phyloP scores from a whole-genome alignment of 2,329 filamentous ascomycete species.

The Rasamsonia emersonii region DNA sequence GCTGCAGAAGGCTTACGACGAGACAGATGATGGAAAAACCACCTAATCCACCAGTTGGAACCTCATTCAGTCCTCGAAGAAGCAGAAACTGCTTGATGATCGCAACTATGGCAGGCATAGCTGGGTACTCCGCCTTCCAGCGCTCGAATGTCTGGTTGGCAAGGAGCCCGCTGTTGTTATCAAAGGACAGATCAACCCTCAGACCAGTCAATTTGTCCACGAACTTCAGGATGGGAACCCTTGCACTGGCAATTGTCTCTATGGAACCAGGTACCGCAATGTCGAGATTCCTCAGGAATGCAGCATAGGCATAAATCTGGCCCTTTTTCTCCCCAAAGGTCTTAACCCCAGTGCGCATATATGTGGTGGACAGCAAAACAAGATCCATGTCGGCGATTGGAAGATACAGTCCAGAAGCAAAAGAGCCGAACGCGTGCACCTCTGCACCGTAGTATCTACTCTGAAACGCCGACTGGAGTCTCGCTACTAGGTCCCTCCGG shows the following conservation, averaged over 20 bases:
- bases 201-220: constrained; percentile 68
- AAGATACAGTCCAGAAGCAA: constrained; percentile 71
- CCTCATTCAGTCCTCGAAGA: constrained; percentile 86
- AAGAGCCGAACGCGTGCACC: constrained; percentile 81
- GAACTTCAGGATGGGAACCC: constrained; percentile 89
- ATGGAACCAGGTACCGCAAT: constrained; percentile 53
- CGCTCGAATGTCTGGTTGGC: constrained; percentile 71
- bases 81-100: constrained; percentile 86
- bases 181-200: constrained; percentile 88
- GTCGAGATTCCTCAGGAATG: constrained; percentile 47
- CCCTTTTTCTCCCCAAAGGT: constrained; percentile 44
- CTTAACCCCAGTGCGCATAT: constrained; percentile 45
- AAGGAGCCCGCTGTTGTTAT: constrained; percentile 72
- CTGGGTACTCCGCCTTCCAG: constrained; percentile 74
- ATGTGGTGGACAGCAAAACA: constrained; percentile 61
- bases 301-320: constrained; percentile 54
- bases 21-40: constrained; percentile 93
- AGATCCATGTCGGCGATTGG: constrained; percentile 89
- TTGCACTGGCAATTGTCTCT: constrained; percentile 63
- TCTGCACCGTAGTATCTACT: constrained; percentile 52
- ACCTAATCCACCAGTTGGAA: constrained; percentile 80
- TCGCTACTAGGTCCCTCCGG: constrained; percentile 61
- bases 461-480: constrained; percentile 55
- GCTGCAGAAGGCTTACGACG: constrained; percentile 78
- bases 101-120: constrained; percentile 77